phyloP scores from a whole-genome alignment of 2,329 filamentous ascomycete species.

The Leptographium lundbergii region DNA sequence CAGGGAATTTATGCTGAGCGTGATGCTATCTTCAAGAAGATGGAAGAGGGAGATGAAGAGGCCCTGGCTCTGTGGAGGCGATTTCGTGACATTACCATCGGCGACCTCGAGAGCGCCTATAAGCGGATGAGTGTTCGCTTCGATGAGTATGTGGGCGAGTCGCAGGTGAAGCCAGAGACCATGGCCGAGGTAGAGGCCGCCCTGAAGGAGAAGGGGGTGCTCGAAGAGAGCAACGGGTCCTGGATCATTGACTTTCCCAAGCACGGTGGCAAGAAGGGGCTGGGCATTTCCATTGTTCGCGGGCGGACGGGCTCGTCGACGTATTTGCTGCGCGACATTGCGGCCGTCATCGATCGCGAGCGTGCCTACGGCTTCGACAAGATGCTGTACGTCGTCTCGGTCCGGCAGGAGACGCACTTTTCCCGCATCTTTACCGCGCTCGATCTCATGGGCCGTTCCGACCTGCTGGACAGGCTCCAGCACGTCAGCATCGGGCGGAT shows the following conservation, averaged over 20 bases:
- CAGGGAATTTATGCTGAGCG: no score
- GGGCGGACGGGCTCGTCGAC: constrained; percentile 51
- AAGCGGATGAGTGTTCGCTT: no score
- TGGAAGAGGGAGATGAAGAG: no score
- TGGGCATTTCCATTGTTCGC: constrained; percentile 49
- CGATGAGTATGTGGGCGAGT: no score
- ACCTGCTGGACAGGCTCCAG: constrained; percentile 19
- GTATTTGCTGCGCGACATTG: constrained; percentile 59
- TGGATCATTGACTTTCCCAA: constrained; percentile 58
- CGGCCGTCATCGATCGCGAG: constrained; percentile 49
- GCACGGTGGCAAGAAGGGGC: constrained; percentile 44
- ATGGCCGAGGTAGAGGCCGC: no score
- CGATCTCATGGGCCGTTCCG: constrained; percentile 21
- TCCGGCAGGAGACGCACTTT: constrained; percentile 23
- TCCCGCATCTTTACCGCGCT: constrained; percentile 20
- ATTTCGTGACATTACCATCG: no score
- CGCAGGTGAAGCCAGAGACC: no score
- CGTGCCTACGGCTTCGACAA: constrained; percentile 31
- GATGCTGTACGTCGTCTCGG: constrained; percentile 26
- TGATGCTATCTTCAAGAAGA: no score
- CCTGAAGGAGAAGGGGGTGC: no score
- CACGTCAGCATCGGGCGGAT: background rate
- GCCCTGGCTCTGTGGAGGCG: no score
- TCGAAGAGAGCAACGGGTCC: constrained; percentile 52
- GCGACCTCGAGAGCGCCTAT: no score